phyloP scores from a whole-genome alignment of 2,329 filamentous ascomycete species.

The Hawksworthiomyces lignivorus region DNA sequence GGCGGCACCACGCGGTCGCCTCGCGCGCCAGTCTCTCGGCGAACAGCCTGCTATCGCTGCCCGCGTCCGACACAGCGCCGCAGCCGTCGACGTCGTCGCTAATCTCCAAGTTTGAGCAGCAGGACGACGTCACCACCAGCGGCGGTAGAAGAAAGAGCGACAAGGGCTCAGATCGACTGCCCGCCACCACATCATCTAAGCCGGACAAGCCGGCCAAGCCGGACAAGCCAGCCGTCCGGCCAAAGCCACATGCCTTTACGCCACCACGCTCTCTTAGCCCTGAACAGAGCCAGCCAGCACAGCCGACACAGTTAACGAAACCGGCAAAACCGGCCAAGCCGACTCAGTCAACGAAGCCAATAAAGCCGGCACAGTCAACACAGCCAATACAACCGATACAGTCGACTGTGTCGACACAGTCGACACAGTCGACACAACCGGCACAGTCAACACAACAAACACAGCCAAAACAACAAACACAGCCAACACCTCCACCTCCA shows the following conservation, averaged over 20 bases:
- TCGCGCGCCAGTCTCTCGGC: slow-evolving; percentile 18
- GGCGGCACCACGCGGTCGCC: neutral
- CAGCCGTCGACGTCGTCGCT: slow-evolving; percentile 57
- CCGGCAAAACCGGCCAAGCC: neutral
- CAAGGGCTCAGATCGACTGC: neutral
- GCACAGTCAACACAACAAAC: neutral
- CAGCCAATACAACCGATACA: neutral
- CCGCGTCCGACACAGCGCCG: slow-evolving; percentile 42
- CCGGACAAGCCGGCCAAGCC: no score
- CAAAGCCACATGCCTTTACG: slow-evolving; percentile 20
- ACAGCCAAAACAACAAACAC: neutral
- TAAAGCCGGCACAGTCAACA: neutral
- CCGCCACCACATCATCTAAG: slow-evolving; percentile 10
- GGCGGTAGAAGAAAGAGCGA: slow-evolving; percentile 29
- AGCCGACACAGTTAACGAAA: slow-evolving; percentile 1
- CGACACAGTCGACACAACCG: neutral
- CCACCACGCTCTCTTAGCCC: slow-evolving; percentile 24
- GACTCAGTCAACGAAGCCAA: neutral
- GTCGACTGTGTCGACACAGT: neutral
- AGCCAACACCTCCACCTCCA: neutral
- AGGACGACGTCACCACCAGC: slow-evolving; percentile 21
- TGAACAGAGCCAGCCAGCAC: neutral
- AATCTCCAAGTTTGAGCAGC: slow-evolving; percentile 61
- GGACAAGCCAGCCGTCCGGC: neutral
- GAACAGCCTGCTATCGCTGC: slow-evolving; percentile 26